Evolutionary conservation across 192 early-diverging fungal species (phyloP), one percentile per base, ranked within the genome.

Genomic region (Podila clonocystis): DNA sequence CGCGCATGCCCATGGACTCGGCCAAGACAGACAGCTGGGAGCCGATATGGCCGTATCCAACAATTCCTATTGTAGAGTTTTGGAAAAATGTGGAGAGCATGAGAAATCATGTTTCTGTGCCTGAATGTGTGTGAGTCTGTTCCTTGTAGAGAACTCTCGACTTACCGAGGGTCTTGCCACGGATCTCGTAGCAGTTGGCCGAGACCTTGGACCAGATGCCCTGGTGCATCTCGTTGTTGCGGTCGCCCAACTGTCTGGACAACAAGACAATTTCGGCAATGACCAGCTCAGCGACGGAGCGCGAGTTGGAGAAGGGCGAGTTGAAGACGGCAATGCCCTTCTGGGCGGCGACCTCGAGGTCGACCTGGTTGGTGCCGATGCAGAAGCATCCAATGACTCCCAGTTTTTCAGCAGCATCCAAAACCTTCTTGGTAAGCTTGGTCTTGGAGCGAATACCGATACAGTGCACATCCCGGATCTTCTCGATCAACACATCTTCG

Each of bases 1-100:
- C 97, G 20, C 87, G 83, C 95, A 98, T 98, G 58, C 98, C 98
- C 85, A 99, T 86, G 4, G 96, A 86, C 83, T 99, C 98, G 28
- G 97, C 97, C 38, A 99, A 85, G 9, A 98, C 98, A 38, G 97
- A 96, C 33, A 99, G 87, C 86, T 99, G 98, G 8, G 95, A 91
- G 58, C 98, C 98, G 79, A 99, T 99, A 85, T 99, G 97, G 26
- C 98, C 98, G 84, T 99, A 98, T 12, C 98, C 98, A 61, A 99
- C 87, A 80, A 99, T 99, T 67, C 98, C 94, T 85, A 58, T 61
- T 41, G 12, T 8, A 41, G 26, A 9, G 41, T 20, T n/a, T 41
- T 34, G 24, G 7, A 13, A 57, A 57, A 33, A 58, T 9, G 30
- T 20, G 33, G 55, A 58, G 34, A 68, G 67, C 13, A 28, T 52